Evolutionary conservation across 2,329 filamentous ascomycete genomes (phyloP).

Genomic region (Penicillium brasilianum): DNA sequence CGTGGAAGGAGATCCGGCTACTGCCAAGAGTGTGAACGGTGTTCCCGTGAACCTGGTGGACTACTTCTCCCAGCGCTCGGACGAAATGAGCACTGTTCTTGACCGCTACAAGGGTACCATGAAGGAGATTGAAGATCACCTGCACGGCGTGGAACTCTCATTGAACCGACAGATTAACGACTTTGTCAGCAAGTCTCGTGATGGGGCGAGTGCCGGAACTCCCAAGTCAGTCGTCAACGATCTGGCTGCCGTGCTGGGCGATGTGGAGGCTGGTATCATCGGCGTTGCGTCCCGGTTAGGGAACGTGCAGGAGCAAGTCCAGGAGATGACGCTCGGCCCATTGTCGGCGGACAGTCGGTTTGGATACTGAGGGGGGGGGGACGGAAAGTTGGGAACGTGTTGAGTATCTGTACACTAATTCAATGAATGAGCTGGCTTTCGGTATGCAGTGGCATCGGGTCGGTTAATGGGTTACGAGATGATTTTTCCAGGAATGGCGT

Average conservation of each 20-base stretch:
- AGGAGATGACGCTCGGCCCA: constrained; percentile 58
- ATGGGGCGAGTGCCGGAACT: constrained; percentile 48
- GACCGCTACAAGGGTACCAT: constrained; percentile 63
- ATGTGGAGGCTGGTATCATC: constrained; percentile 69
- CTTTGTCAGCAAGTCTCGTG: constrained; percentile 51
- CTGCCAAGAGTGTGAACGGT: constrained; percentile 53
- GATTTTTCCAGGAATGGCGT: neutral
- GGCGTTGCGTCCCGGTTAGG: constrained; percentile 67
- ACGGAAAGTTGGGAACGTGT: neutral
- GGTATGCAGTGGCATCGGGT: constrained; percentile 6
- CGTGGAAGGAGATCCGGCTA: constrained; percentile 46
- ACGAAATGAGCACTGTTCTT: constrained; percentile 65
- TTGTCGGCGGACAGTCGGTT: constrained; percentile 36
- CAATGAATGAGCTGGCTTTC: constrained; percentile 23
- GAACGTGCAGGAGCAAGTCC: constrained; percentile 63
- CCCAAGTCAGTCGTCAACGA: constrained; percentile 51
- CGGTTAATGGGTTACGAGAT: neutral
- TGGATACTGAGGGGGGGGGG: constrained; percentile 12
- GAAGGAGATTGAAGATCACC: constrained; percentile 68
- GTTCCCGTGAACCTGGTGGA: constrained; percentile 65
- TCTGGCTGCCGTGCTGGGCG: constrained; percentile 64
- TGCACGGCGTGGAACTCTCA: constrained; percentile 66
- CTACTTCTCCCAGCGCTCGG: constrained; percentile 67
- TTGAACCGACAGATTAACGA: constrained; percentile 66
- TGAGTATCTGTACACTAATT: constrained; percentile 31